Base-by-base conservation (phyloP, 352 stramenopile species). In the Pythium apleroticum region DNA sequence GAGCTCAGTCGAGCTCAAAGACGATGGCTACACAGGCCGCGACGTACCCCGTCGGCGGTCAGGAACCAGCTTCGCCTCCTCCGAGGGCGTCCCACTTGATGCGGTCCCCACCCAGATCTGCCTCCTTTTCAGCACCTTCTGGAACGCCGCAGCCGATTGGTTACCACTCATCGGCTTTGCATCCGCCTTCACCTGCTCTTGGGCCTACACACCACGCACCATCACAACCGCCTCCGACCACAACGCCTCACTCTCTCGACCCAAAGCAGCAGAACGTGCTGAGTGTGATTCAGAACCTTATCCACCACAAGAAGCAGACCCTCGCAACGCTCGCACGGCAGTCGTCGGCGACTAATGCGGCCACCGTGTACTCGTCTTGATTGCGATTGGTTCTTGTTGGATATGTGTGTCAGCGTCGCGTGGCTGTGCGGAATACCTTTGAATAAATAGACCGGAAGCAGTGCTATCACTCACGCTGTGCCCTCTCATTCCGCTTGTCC, bases 261-360 rank as follows among this genome's bases (percentile, higher is more conserved):
- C 68, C 78, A 46, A 90, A 89, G 62, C 80, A 91, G 62, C 74
- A 72, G 31, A 89, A 86, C 30, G 77, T 90, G 58, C 73, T 90
- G 48, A 85, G 63, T 54, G 80, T 89, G 31, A 89, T 91, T 69
- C 81, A 91, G 52, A 91, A 79, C 57, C 77, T 91, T 60, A 91
- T 91, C 49, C 75, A 90, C 49, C 83, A 90, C 74, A 91, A 91
- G 68, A 79, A 83, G 62, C 78, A 90, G 37, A 88, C 78, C 0
- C 63, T 91, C 31, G 76, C 76, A 54, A 83, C 77, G 0, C 73
- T 91, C 17, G 69, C 75, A 35, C 60, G 57, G 5, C 74, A 76
- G 53, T 50, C 75, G 8, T 67, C 72, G 10, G 52, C 58, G 1
- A 30, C 62, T 5, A 71, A 67, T 30, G 57, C 69, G 0, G 58